Conservation (phyloP, 371 early-diverging fungal species). For the Basidiobolus heterosporus region DNA sequence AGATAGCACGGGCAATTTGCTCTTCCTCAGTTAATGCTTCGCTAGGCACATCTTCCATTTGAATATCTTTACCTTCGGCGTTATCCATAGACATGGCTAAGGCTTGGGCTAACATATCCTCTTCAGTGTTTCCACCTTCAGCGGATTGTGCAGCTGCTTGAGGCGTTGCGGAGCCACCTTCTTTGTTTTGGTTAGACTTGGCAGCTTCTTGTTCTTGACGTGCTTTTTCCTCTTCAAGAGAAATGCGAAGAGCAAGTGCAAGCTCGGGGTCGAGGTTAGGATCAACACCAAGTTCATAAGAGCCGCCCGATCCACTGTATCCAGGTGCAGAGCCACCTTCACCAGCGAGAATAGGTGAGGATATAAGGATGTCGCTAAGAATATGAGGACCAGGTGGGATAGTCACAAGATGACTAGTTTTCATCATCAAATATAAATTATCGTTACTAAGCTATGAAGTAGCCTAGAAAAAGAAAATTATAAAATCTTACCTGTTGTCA, state of each 20-base stretch:
- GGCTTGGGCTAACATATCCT: conserved; percentile 13
- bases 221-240: conserved; percentile 89
- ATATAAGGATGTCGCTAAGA: conserved; percentile 72
- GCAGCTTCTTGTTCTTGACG: conserved; percentile 57
- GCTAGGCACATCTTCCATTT: conserved; percentile 26
- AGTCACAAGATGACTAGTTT: conserved; percentile 66
- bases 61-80: not conserved
- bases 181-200: conserved; percentile 10
- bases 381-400: conserved; percentile 91
- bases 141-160: conserved; percentile 9
- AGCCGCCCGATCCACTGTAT: conserved; percentile 28
- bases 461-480: not conserved
- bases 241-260: conserved; percentile 87
- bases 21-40: conserved; percentile 73
- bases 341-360: conserved; percentile 71
- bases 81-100: conserved; percentile 14
- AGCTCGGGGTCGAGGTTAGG: conserved; percentile 90
- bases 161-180: conserved; percentile 18
- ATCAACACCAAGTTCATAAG: conserved; percentile 91
- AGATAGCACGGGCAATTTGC: conserved; percentile 69
- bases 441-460: not conserved
- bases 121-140: conserved; percentile 8
- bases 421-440: not conserved
- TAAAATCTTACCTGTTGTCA: conserved; percentile 56
- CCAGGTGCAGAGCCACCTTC: conserved; percentile 53